Evolutionary conservation across 1,284 basidiomycete species (phyloP).

Genomic region (Earliella scabrosa): DNA sequence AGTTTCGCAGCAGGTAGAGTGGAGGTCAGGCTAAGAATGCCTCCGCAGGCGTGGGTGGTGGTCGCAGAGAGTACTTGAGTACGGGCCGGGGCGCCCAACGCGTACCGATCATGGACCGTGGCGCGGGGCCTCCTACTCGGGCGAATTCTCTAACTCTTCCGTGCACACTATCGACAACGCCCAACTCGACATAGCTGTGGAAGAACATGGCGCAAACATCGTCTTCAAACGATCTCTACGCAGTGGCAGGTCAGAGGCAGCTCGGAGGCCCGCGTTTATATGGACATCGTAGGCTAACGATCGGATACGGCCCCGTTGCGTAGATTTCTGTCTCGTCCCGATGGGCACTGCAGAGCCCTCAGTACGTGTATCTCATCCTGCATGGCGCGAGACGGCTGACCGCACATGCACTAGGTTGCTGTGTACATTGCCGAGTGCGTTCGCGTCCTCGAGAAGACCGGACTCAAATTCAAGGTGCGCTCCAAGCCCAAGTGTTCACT

Average conservation of each 20-base stretch:
- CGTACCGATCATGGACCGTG: too few relatives aligned
- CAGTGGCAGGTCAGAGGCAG: conserved; percentile 62
- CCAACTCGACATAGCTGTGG: neutral
- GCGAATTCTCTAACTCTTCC: neutral
- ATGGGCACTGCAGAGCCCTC: conserved; percentile 77
- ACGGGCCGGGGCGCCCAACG: too few relatives aligned
- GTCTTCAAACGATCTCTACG: conserved; percentile 52
- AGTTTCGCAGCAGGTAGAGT: neutral
- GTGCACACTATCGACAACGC: neutral
- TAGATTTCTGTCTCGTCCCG: conserved; percentile 86
- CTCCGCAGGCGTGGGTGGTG: neutral
- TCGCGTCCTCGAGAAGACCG: conserved; percentile 73
- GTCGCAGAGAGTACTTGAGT: neutral
- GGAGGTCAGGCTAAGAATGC: neutral
- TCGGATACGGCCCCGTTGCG: neutral
- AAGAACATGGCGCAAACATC: neutral
- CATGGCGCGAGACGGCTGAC: neutral
- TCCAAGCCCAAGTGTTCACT: neutral
- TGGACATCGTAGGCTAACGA: too few relatives aligned
- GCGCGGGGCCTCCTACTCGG: too few relatives aligned
- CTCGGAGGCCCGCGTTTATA: too few relatives aligned
- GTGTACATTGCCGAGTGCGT: conserved; percentile 81
- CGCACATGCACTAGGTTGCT: conserved; percentile 53
- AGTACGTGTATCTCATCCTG: conserved; percentile 41
- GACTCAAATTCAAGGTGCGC: conserved; percentile 78